Evolutionary conservation across 768 basidiomycete species (phyloP).

Genomic region (Scleroderma citrinum): DNA sequence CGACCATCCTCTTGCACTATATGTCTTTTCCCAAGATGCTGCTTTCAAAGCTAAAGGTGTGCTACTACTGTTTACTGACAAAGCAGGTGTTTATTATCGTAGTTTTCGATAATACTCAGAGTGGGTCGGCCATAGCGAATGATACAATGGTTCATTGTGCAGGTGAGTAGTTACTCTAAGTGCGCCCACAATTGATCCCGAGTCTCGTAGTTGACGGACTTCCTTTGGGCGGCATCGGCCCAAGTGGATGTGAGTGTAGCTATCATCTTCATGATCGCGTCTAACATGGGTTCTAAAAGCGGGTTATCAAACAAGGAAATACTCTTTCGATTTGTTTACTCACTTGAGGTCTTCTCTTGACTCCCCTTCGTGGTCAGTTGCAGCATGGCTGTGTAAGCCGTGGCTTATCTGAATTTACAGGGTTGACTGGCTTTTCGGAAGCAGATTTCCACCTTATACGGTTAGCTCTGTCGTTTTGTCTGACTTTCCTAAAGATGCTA

Average conservation of each 20-base stretch:
- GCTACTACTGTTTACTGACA: neutral
- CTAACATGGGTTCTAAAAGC: slow-evolving; percentile 32
- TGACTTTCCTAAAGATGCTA: neutral
- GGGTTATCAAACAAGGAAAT: slow-evolving; percentile 69
- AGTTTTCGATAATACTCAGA: slow-evolving; percentile 69
- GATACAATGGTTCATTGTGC: slow-evolving; percentile 60
- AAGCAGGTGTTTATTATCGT: neutral
- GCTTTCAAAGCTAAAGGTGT: slow-evolving; percentile 57
- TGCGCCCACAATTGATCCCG: neutral
- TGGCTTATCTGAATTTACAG: slow-evolving; percentile 10
- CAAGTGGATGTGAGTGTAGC: slow-evolving; percentile 57
- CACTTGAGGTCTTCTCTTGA: slow-evolving; percentile 56
- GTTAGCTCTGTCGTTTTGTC: slow-evolving; percentile 7
- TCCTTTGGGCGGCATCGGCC: slow-evolving; percentile 71
- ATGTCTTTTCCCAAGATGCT: slow-evolving; percentile 64
- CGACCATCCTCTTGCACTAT: slow-evolving; percentile 70
- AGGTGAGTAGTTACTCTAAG: slow-evolving; percentile 31
- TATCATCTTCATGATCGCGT: neutral
- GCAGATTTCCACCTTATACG: slow-evolving; percentile 25
- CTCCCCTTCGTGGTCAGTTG: slow-evolving; percentile 30
- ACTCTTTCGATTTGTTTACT: slow-evolving; percentile 71
- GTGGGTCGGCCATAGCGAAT: slow-evolving; percentile 66
- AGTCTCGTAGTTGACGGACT: slow-evolving; percentile 44
- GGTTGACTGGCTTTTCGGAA: slow-evolving; percentile 21
- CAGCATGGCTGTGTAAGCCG: too few relatives aligned